Evolutionary conservation across 148 eudicot genomes (phyloP).

Genomic region (Chenopodium suecicum): DNA sequence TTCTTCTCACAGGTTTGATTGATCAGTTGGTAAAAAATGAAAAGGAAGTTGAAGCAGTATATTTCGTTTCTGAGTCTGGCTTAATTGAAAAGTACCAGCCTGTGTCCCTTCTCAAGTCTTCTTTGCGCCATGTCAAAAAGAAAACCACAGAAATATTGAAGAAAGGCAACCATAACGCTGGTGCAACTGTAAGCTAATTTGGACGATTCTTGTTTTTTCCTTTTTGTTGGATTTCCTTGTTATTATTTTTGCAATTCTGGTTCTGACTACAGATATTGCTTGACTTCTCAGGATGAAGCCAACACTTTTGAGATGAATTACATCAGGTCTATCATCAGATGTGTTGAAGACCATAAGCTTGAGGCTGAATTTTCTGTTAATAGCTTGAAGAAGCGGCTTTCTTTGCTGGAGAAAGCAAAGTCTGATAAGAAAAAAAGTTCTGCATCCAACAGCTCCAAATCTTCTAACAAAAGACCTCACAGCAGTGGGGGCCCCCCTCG

Average conservation of each 20-base stretch:
- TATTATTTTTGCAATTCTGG: not conserved
- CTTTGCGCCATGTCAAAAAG: slow-evolving; percentile 29
- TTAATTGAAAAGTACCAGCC: slow-evolving; percentile 52
- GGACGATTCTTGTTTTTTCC: not conserved
- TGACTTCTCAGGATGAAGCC: slow-evolving; percentile 49
- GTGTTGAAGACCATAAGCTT: slow-evolving; percentile 58
- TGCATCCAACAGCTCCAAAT: slow-evolving; percentile 32
- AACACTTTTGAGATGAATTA: slow-evolving; percentile 39
- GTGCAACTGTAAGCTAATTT: slow-evolving; percentile 32
- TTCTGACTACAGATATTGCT: not conserved
- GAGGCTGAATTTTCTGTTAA: slow-evolving; percentile 44
- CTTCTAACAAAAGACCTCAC: slow-evolving; percentile 42
- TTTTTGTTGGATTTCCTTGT: not conserved
- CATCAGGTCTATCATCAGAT: slow-evolving; percentile 46
- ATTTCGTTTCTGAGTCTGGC: slow-evolving; percentile 51
- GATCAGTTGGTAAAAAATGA: slow-evolving; percentile 44
- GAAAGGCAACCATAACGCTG: slow-evolving; percentile 30
- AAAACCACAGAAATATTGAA: slow-evolving; percentile 21
- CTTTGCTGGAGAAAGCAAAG: slow-evolving; percentile 44
- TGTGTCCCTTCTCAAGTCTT: slow-evolving; percentile 39
- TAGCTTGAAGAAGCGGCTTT: slow-evolving; percentile 42
- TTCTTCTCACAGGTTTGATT: slow-evolving; percentile 36
- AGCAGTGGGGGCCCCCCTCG: slow-evolving; percentile 27
- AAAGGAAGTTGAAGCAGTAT: slow-evolving; percentile 57
- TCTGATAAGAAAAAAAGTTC: slow-evolving; percentile 45